These are phyloP conservation scores for Phytophthora constricta DNA, from an alignment of 352 stramenopile species.

Conservation along the genomic window DNA sequence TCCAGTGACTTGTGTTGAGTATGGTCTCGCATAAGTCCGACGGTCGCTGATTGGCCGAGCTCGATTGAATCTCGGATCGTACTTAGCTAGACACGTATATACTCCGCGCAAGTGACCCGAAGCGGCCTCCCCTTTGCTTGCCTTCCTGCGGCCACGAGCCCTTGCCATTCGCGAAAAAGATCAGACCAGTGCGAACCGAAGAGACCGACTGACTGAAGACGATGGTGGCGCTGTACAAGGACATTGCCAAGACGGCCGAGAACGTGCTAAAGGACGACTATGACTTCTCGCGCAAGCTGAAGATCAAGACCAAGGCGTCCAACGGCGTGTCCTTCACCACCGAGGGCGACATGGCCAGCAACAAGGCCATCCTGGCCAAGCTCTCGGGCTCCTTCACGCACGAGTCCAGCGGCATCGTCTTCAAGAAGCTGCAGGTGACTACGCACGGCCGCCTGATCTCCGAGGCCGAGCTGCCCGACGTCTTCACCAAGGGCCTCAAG, in stretches of 20 bases:
- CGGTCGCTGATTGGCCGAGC: neutral
- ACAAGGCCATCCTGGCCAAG: slow-evolving; percentile 90
- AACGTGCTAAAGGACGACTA: slow-evolving; percentile 90
- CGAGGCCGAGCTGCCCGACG: slow-evolving; percentile 82
- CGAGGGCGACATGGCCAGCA: slow-evolving; percentile 84
- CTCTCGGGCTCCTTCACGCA: slow-evolving; percentile 79
- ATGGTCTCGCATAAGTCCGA: no score
- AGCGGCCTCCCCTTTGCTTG: no score
- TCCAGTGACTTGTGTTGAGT: no score
- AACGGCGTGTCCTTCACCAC: slow-evolving; percentile 90
- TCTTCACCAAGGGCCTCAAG: slow-evolving; percentile 83
- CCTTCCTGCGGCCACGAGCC: no score
- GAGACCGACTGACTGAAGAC: slow-evolving; percentile 14
- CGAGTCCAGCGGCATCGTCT: slow-evolving; percentile 60
- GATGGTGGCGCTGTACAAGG: slow-evolving; percentile 87
- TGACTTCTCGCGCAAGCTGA: slow-evolving; percentile 91
- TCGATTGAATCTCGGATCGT: neutral
- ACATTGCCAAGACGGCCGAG: slow-evolving; percentile 87
- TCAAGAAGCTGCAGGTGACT: slow-evolving; percentile 91
- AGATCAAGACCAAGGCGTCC: slow-evolving; percentile 90
- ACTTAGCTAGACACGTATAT: neutral
- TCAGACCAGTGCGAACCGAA: slow-evolving; percentile 41
- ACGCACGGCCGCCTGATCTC: slow-evolving; percentile 79
- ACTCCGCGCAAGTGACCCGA: neutral
- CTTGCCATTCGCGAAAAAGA: slow-evolving; percentile 66